Evolutionary conservation across 371 early-diverging fungal species (phyloP).

Genomic region (Mortierella sp.): DNA sequence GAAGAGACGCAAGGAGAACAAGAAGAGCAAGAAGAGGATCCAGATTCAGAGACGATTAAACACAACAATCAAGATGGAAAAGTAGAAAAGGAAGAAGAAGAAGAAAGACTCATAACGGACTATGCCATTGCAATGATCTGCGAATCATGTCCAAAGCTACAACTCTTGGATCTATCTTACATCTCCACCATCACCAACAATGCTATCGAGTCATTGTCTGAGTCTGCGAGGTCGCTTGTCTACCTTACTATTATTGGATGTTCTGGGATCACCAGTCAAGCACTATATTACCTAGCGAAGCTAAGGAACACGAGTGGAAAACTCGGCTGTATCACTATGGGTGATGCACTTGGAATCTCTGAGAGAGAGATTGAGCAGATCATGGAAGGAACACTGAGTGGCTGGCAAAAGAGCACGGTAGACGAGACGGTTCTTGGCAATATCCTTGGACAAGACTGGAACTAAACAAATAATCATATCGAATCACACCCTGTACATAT

Average conservation of each 20-base stretch:
- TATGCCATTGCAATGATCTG: conserved; percentile 27
- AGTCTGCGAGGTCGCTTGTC: conserved; percentile 41
- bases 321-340: conserved; percentile 58
- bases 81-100: not conserved
- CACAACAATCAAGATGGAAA: not conserved
- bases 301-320: conserved; percentile 45
- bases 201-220: conserved; percentile 51
- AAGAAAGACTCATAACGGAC: conserved; percentile 31
- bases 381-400: conserved; percentile 54
- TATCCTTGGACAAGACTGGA: conserved; percentile 55
- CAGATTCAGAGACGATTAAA: not conserved
- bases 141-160: conserved; percentile 48
- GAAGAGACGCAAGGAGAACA: not conserved
- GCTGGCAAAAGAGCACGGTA: conserved; percentile 56
- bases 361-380: conserved; percentile 57
- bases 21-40: conserved; percentile 5
- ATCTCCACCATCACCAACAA: conserved; percentile 44
- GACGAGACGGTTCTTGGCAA: conserved; percentile 54
- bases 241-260: conserved; percentile 59
- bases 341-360: conserved; percentile 54
- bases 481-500: not conserved
- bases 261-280: conserved; percentile 44
- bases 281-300: conserved; percentile 37
- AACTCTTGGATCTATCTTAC: conserved; percentile 55
- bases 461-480: too few relatives aligned